Conservation (phyloP, 2,329 filamentous ascomycete species). For the Exserohilum rostratum region DNA sequence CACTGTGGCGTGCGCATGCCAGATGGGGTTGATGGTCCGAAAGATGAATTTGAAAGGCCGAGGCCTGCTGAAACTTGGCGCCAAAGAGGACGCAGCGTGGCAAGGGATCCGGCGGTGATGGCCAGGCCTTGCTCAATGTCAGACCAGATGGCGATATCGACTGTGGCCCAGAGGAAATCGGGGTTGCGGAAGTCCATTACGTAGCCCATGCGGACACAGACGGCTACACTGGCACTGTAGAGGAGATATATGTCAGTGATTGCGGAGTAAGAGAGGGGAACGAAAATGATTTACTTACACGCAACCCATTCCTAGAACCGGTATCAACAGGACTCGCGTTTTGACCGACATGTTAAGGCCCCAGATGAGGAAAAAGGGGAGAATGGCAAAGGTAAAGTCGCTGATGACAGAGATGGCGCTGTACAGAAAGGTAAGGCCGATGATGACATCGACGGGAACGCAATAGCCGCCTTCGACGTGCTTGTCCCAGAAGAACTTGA, state of each 20-base stretch:
- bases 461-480: constrained; percentile 49
- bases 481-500: constrained; percentile 58
- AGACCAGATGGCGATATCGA: constrained; percentile 48
- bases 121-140: constrained; percentile 47
- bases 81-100: constrained; percentile 47
- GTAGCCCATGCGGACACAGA: constrained; percentile 44
- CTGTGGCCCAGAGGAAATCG: constrained; percentile 46
- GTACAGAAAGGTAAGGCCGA: constrained; percentile 54
- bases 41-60: constrained; percentile 26
- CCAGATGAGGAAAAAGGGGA: constrained; percentile 61
- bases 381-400: constrained; percentile 58
- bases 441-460: constrained; percentile 50
- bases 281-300: constrained; percentile 48
- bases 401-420: constrained; percentile 54
- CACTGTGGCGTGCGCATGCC: constrained; percentile 28
- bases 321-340: constrained; percentile 55
- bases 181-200: constrained; percentile 43
- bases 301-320: constrained; percentile 58
- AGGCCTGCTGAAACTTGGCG: constrained; percentile 29
- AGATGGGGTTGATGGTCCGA: constrained; percentile 15
- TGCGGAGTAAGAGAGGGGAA: not conserved
- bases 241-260: not conserved
- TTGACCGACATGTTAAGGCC: constrained; percentile 56
- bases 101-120: constrained; percentile 45
- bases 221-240: constrained; percentile 41